phyloP scores from a whole-genome alignment of 2,329 filamentous ascomycete species.

The Bimuria novae-zelandiae region DNA sequence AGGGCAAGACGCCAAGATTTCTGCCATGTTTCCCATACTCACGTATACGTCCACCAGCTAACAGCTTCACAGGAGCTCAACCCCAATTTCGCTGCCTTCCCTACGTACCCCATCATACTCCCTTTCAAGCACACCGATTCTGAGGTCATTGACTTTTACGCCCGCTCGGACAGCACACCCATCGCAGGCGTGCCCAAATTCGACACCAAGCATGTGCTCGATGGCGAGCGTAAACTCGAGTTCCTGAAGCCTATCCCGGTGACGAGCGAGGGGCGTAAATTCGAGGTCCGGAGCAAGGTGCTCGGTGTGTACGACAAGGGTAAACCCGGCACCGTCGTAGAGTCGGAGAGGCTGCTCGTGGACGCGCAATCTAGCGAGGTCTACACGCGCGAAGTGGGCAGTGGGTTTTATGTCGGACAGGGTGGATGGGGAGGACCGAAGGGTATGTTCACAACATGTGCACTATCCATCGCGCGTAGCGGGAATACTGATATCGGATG shows the following conservation, averaged over 20 bases:
- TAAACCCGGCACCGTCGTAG: constrained; percentile 78
- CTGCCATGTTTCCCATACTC: background rate
- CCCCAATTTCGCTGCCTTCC: constrained; percentile 84
- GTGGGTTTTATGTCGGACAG: constrained; percentile 79
- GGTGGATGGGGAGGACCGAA: constrained; percentile 89
- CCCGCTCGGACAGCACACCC: constrained; percentile 64
- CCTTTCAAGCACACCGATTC: constrained; percentile 78
- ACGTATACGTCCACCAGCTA: background rate
- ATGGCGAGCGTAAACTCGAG: constrained; percentile 80
- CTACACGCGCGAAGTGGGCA: constrained; percentile 71
- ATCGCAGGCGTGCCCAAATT: constrained; percentile 80
- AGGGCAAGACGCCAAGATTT: background rate
- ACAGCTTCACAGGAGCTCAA: constrained; percentile 72
- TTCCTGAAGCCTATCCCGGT: constrained; percentile 77
- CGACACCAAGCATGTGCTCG: constrained; percentile 74
- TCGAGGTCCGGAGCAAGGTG: constrained; percentile 77
- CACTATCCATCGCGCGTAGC: background rate
- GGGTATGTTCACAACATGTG: constrained; percentile 54
- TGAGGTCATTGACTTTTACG: constrained; percentile 86
- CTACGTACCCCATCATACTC: constrained; percentile 83
- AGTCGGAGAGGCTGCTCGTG: constrained; percentile 77
- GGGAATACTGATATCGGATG: background rate
- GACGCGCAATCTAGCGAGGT: constrained; percentile 71
- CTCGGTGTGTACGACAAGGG: constrained; percentile 91
- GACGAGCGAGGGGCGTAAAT: constrained; percentile 70